Evolutionary conservation across 306 rosid species (phyloP).

Genomic region (Pueraria montana): DNA sequence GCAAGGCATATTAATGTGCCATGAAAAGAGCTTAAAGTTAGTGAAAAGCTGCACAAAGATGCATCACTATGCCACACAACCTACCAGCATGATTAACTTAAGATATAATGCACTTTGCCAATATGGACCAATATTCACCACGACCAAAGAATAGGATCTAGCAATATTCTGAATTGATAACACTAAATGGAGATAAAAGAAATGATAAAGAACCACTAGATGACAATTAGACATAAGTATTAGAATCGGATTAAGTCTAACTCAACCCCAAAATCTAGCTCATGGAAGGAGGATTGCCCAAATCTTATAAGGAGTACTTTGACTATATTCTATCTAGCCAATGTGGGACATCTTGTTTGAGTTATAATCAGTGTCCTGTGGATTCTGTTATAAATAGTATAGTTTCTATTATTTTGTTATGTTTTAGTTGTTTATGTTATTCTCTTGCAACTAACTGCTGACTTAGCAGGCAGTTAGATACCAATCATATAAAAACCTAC

Average conservation of each 20-base stretch:
- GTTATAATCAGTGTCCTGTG: neutral
- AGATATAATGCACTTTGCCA: constrained; percentile 6
- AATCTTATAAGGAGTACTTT: neutral
- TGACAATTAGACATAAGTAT: constrained; percentile 3
- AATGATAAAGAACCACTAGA: neutral
- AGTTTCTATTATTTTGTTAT: neutral
- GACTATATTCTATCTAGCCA: neutral
- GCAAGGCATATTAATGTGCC: neutral
- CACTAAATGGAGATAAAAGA: neutral
- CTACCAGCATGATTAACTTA: constrained; percentile 18
- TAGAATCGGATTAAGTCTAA: neutral
- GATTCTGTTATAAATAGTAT: neutral
- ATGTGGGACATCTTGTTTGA: neutral
- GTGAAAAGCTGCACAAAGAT: constrained; percentile 17
- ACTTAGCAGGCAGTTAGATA: neutral
- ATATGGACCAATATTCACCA: neutral
- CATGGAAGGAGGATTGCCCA: neutral
- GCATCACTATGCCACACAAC: constrained; percentile 6
- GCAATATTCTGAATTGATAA: neutral
- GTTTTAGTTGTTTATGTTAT: neutral
- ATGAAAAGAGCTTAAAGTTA: neutral
- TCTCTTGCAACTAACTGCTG: neutral
- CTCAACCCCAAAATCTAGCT: neutral
- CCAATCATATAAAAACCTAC: neutral
- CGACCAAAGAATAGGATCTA: neutral